These are phyloP conservation scores for Adiantum capillusveneris DNA, from an alignment of 75 land plant species.

Conservation along the genomic window DNA sequence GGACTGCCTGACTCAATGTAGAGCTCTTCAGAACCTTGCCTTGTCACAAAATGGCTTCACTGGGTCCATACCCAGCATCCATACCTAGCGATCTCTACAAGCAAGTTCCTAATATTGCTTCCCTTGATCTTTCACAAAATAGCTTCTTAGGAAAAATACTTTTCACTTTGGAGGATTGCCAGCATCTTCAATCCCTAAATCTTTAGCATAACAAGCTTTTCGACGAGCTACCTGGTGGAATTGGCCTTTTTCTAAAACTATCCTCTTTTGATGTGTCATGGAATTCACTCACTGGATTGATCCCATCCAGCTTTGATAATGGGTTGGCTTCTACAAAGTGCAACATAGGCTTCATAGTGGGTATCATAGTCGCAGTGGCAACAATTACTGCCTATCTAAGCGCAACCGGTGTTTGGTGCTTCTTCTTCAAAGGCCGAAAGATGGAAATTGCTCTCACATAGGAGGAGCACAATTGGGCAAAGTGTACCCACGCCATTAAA, in stretches of 20 bases:
- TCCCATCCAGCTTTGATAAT: conserved; percentile 30
- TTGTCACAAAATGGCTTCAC: conserved; percentile 50
- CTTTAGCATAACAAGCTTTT: conserved; percentile 52
- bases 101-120: no score
- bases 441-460: conserved; percentile 10
- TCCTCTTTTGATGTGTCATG: conserved; percentile 39
- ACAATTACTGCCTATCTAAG: conserved; percentile 2
- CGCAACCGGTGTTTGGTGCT: conserved; percentile 53
- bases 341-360: background rate
- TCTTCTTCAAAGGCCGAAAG: conserved; percentile 22
- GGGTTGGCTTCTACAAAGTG: background rate
- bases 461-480: conserved; percentile 41
- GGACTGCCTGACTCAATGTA: conserved; percentile 44
- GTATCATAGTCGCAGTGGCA: conserved; percentile 15
- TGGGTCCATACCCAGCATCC: conserved; percentile 55
- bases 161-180: conserved; percentile 17
- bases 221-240: conserved; percentile 47
- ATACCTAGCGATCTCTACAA: conserved; percentile 23
- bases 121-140: conserved; percentile 70
- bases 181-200: conserved; percentile 41
- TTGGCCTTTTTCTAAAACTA: conserved; percentile 45
- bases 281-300: conserved; percentile 43
- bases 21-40: conserved; percentile 53
- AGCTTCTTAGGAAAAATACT: conserved; percentile 65
- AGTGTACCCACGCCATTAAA: conserved; percentile 30